Evolutionary conservation across 768 basidiomycete genomes (phyloP).

Genomic region (Royoungia palumana): DNA sequence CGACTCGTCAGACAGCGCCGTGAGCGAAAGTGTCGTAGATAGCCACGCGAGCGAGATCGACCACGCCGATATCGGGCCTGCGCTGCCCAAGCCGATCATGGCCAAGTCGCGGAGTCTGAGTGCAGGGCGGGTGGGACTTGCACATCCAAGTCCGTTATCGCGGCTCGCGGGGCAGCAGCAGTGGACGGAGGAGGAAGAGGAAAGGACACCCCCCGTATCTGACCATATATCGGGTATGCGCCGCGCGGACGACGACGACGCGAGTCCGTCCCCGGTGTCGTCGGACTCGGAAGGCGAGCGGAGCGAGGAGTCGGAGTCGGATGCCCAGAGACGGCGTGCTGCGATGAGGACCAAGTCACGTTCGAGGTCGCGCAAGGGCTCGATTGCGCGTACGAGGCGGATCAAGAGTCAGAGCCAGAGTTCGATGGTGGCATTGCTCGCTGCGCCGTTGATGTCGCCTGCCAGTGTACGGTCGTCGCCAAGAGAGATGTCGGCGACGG

Average conservation of each 20-base stretch:
- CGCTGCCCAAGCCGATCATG: slow-evolving; percentile 19
- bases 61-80: slow-evolving; percentile 30
- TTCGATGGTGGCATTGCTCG: slow-evolving; percentile 63
- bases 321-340: background rate
- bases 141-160: slow-evolving; percentile 67
- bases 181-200: slow-evolving; percentile 54
- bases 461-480: slow-evolving; percentile 10
- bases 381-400: slow-evolving; percentile 14
- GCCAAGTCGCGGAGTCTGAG: slow-evolving; percentile 38
- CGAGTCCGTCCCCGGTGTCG: slow-evolving; percentile 57
- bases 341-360: slow-evolving; percentile 28
- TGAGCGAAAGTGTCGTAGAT: slow-evolving; percentile 18
- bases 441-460: slow-evolving; percentile 35
- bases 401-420: slow-evolving; percentile 52
- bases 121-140: slow-evolving; percentile 22
- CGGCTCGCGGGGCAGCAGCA: slow-evolving; percentile 49
- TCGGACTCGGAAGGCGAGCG: slow-evolving; percentile 57
- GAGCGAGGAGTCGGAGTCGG: slow-evolving; percentile 29
- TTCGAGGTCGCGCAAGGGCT: slow-evolving; percentile 31
- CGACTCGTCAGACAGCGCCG: slow-evolving; percentile 50
- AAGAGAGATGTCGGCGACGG: background rate
- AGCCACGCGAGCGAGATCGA: slow-evolving; percentile 30
- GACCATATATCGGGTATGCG: slow-evolving; percentile 2
- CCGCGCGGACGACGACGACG: slow-evolving; percentile 44
- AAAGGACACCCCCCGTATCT: slow-evolving; percentile 18